A percentile compares a stretch with the other conserved stretches of the same genome.
Evolutionary conservation across 345 rosid genomes (phyloP).

Genomic region (Eucalyptus sideroxylon): DNA sequence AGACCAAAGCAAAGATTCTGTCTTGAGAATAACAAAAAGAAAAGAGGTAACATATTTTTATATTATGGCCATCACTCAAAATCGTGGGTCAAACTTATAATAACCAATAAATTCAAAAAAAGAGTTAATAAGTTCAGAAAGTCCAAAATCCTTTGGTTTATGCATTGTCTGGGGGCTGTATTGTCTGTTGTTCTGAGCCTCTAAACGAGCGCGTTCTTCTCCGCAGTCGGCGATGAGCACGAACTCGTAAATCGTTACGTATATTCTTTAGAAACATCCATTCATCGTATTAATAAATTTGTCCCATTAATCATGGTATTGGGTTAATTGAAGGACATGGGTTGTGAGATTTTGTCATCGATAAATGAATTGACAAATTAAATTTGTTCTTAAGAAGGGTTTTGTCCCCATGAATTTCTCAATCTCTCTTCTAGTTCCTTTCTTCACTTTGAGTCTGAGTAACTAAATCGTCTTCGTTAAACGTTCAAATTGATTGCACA

Average conservation of each 20-base stretch:
- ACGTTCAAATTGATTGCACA: not conserved
- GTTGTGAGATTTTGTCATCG: not conserved
- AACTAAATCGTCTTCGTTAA: not conserved
- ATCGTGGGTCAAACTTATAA: not conserved
- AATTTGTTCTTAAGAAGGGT: not conserved
- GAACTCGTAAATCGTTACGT: not conserved
- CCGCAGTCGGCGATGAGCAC: not conserved
- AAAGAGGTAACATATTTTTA: not conserved
- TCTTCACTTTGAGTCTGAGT: not conserved
- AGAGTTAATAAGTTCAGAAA: not conserved
- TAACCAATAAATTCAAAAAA: not conserved
- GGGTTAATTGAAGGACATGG: not conserved
- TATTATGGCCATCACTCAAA: not conserved
- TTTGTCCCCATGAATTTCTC: not conserved
- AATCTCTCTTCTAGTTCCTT: not conserved
- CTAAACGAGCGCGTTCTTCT: not conserved
- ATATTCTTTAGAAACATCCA: conserved; percentile 29
- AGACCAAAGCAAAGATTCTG: not conserved
- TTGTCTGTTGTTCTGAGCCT: not conserved
- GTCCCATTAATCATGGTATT: not conserved
- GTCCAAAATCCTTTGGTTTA: not conserved
- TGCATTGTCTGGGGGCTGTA: not conserved
- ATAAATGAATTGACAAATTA: not conserved
- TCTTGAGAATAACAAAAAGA: not conserved
- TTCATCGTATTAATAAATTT: not conserved